Conservation (phyloP, 139 green algal genomes). For the Desmodesmus armatus region DNA sequence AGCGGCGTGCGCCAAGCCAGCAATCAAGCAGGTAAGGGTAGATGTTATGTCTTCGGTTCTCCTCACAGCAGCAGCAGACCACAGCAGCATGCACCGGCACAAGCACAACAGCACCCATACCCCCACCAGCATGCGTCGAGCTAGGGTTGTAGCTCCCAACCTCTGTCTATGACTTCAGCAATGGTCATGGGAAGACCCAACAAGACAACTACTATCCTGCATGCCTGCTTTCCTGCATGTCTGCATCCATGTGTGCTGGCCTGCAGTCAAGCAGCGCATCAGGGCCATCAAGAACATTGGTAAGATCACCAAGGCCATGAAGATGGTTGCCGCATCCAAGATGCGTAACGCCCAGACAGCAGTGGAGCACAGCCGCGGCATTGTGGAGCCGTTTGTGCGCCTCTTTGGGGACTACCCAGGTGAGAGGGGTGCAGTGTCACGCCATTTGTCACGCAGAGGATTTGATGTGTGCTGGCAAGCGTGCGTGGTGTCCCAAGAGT, state of each 20-base stretch:
- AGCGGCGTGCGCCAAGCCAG: constrained; percentile 62
- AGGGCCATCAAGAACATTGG: constrained; percentile 97
- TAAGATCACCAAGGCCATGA: constrained; percentile 99
- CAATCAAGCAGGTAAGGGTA: constrained; percentile 63
- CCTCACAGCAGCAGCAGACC: neutral
- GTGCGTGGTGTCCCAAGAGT: neutral
- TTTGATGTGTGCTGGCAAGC: neutral
- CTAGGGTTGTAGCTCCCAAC: too few species aligned
- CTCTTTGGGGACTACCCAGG: constrained; percentile 95
- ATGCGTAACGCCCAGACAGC: constrained; percentile 89
- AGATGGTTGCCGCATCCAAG: constrained; percentile 99
- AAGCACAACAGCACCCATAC: neutral
- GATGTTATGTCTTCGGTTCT: too few species aligned
- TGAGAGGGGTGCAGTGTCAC: constrained; percentile 43
- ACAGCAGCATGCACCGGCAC: neutral
- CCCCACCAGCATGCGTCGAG: neutral
- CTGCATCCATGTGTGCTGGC: too few species aligned
- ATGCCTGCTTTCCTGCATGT: too few species aligned
- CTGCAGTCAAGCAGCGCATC: constrained; percentile 96
- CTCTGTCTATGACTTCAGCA: too few species aligned
- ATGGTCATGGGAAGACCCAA: too few species aligned
- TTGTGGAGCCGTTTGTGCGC: constrained; percentile 86
- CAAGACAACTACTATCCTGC: too few species aligned
- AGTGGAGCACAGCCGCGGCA: constrained; percentile 84
- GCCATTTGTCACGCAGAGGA: neutral